phyloP scores from a whole-genome alignment of 768 basidiomycete genomes.

The Naganishia antarctica region DNA sequence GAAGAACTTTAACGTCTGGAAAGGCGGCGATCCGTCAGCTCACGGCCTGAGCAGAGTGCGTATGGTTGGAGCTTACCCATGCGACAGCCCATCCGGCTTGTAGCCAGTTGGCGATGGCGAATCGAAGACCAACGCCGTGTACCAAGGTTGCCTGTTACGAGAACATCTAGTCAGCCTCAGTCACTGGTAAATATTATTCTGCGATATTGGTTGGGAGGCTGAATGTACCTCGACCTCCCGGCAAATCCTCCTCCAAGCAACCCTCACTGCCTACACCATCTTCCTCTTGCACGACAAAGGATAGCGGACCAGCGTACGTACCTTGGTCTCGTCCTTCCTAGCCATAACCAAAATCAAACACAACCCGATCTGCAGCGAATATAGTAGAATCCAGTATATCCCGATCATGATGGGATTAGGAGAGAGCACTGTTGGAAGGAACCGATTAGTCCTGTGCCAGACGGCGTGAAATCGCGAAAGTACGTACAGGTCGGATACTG shows the following conservation, averaged over 20 bases:
- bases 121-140: constrained; percentile 71
- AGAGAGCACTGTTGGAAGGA: constrained; percentile 55
- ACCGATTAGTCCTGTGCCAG: background rate
- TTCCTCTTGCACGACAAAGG: background rate
- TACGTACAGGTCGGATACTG: constrained; percentile 39
- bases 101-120: constrained; percentile 72
- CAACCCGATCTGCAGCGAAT: constrained; percentile 60
- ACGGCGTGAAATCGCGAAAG: background rate
- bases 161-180: background rate
- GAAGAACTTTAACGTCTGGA: constrained; percentile 69
- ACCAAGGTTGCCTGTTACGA: constrained; percentile 59
- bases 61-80: constrained; percentile 50
- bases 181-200: background rate
- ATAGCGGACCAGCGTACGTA: constrained; percentile 38
- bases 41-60: background rate
- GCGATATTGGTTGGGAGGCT: background rate
- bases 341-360: constrained; percentile 71
- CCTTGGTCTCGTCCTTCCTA: constrained; percentile 74
- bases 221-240: background rate
- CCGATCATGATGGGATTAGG: constrained; percentile 54
- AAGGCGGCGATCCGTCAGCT: background rate
- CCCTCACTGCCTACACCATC: no score
- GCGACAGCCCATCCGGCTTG: constrained; percentile 75
- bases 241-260: no score
- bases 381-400: constrained; percentile 48